phyloP scores from a whole-genome alignment of 2,329 filamentous ascomycete genomes.

The Arthroderma sp. region DNA sequence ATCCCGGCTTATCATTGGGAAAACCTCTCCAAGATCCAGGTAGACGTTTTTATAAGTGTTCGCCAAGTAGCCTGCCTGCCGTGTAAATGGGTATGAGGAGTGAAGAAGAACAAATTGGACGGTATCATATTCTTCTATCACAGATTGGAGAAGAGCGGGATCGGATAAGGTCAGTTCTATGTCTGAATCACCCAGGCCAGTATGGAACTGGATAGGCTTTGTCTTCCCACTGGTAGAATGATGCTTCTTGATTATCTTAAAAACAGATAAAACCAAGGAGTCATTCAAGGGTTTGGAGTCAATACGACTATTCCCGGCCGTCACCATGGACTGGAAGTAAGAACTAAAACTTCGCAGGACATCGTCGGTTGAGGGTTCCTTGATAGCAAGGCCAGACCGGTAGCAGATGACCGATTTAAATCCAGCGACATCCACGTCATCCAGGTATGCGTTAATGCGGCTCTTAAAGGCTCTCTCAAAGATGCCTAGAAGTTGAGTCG shows the following conservation, averaged over 20 bases:
- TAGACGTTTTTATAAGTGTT: conserved; percentile 68
- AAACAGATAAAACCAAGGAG: conserved; percentile 53
- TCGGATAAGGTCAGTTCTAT: conserved; percentile 58
- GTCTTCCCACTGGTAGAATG: conserved; percentile 29
- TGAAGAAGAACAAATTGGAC: conserved; percentile 70
- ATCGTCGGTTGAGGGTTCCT: conserved; percentile 37
- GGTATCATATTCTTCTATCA: conserved; percentile 56
- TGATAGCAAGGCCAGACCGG: conserved; percentile 57
- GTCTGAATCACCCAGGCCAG: conserved; percentile 69
- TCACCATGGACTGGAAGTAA: conserved; percentile 19
- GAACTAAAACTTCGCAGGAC: conserved; percentile 20
- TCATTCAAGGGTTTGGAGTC: conserved; percentile 53
- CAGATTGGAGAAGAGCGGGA: conserved; percentile 59
- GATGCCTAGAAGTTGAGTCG: background rate
- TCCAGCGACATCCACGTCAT: conserved; percentile 56
- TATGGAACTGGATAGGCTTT: conserved; percentile 76
- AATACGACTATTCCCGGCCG: conserved; percentile 33
- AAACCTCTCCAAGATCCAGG: conserved; percentile 71
- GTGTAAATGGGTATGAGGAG: conserved; percentile 67
- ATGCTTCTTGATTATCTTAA: conserved; percentile 44
- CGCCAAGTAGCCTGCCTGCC: conserved; percentile 67
- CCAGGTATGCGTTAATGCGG: conserved; percentile 46
- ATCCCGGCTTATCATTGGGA: conserved; percentile 63
- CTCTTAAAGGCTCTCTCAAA: conserved; percentile 31
- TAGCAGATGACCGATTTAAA: conserved; percentile 83